phyloP scores from a whole-genome alignment of 2,329 filamentous ascomycete genomes.

The Colletotrichum chrysophilum region DNA sequence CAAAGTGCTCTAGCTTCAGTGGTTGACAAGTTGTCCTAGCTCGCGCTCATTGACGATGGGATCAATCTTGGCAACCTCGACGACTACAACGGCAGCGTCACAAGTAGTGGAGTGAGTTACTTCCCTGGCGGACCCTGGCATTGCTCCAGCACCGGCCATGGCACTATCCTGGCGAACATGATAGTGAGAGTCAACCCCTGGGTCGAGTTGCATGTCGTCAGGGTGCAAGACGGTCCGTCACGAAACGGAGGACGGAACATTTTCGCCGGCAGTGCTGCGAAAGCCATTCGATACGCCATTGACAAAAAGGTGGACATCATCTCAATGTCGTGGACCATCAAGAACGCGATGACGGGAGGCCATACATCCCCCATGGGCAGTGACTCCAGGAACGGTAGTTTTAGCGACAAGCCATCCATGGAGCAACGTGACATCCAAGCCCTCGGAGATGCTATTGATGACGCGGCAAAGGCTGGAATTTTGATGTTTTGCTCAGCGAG shows the following conservation, averaged over 20 bases:
- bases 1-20: too few relatives aligned
- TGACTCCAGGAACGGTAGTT: neutral
- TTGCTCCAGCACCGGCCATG: neutral
- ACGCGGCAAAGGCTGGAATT: neutral
- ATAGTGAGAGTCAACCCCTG: neutral
- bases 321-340: neutral
- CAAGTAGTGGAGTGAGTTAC: neutral
- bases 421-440: neutral
- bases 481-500: neutral
- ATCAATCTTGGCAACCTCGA: neutral
- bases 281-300: neutral
- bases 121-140: neutral
- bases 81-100: neutral
- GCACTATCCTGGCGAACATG: neutral
- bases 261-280: neutral
- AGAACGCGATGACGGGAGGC: neutral
- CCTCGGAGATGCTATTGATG: neutral
- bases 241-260: neutral
- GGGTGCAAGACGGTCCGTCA: neutral
- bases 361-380: neutral
- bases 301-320: neutral
- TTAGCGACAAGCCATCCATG: neutral
- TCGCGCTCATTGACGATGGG: neutral
- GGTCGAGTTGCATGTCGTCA: neutral
- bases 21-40: rapidly evolving